Conservation (phyloP, 257 asterid species). For the Salvia splendens region DNA sequence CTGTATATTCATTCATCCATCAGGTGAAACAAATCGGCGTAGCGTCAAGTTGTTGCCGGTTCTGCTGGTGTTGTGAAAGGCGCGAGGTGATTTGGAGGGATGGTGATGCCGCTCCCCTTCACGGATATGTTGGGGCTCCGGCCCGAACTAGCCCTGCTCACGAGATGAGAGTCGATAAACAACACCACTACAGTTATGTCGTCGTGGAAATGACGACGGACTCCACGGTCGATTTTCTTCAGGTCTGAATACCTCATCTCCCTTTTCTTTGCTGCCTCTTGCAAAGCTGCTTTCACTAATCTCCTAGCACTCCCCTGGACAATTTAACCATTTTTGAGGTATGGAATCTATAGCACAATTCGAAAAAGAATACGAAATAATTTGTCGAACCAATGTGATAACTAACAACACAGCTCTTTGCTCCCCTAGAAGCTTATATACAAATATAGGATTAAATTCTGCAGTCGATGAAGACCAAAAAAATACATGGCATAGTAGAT, state of each 20-base stretch:
- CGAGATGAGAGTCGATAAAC: conserved; percentile 69
- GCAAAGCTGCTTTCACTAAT: conserved; percentile 75
- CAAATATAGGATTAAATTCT: neutral
- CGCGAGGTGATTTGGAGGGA: conserved; percentile 54
- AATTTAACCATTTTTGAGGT: neutral
- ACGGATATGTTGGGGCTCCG: conserved; percentile 58
- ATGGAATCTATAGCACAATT: neutral
- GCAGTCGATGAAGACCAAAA: neutral
- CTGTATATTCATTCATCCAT: conserved; percentile 35
- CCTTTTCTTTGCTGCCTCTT: conserved; percentile 87
- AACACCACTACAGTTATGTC: conserved; percentile 78
- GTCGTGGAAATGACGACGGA: conserved; percentile 88
- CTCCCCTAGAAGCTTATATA: neutral
- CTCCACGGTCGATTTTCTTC: conserved; percentile 85
- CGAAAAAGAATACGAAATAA: no score
- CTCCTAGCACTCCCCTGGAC: conserved; percentile 82
- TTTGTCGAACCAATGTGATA: neutral
- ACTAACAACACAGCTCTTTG: neutral
- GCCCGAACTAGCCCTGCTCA: conserved; percentile 68
- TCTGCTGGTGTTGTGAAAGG: conserved; percentile 39
- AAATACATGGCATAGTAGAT: neutral
- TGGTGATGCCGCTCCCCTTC: conserved; percentile 61
- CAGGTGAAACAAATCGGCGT: conserved; percentile 14
- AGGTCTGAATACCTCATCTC: conserved; percentile 93
- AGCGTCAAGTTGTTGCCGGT: conserved; percentile 36